Percentiles rank a stretch among this genome's conserved stretches.
Evolutionary conservation across 108 stramenopile species (phyloP).

Genomic region (Pseudonitzschia multiseries): DNA sequence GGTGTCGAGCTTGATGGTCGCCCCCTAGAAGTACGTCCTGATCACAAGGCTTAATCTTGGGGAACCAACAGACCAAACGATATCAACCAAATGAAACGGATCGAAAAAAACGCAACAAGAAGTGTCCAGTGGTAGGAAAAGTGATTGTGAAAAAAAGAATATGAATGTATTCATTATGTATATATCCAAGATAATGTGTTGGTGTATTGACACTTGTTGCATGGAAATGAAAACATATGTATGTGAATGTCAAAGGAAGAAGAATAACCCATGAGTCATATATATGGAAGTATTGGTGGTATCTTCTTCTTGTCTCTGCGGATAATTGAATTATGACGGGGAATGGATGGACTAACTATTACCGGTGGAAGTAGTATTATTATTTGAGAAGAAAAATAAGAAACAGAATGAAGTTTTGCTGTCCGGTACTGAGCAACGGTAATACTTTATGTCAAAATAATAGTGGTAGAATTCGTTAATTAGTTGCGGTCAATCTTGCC

Average conservation of each 20-base stretch:
- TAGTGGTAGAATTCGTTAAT: too few species aligned
- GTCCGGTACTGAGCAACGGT: too few species aligned
- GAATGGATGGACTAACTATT: constrained; percentile 16
- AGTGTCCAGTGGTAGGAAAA: constrained; percentile 1
- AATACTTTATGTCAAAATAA: too few species aligned
- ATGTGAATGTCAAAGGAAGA: not conserved
- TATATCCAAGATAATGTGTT: not conserved
- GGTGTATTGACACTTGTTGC: constrained; percentile 4
- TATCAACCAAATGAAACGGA: not conserved
- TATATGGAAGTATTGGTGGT: not conserved
- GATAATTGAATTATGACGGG: constrained; percentile 11
- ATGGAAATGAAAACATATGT: not conserved
- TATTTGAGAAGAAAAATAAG: not conserved
- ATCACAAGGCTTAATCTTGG: constrained; percentile 51
- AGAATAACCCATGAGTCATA: not conserved
- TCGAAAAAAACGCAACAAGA: not conserved
- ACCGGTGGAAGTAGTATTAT: too few species aligned
- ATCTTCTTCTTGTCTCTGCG: constrained; percentile 8
- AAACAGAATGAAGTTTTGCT: not conserved
- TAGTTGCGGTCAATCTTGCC: too few species aligned
- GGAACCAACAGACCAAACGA: not conserved
- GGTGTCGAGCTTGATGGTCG: constrained; percentile 81
- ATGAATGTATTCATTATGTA: not conserved
- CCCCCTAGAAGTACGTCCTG: constrained; percentile 65
- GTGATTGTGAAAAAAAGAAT: constrained; percentile 1